Evolutionary conservation across 192 early-diverging fungal species (phyloP), one percentile per base, ranked within the genome.

Genomic region (Backusella parvicylindrica): DNA sequence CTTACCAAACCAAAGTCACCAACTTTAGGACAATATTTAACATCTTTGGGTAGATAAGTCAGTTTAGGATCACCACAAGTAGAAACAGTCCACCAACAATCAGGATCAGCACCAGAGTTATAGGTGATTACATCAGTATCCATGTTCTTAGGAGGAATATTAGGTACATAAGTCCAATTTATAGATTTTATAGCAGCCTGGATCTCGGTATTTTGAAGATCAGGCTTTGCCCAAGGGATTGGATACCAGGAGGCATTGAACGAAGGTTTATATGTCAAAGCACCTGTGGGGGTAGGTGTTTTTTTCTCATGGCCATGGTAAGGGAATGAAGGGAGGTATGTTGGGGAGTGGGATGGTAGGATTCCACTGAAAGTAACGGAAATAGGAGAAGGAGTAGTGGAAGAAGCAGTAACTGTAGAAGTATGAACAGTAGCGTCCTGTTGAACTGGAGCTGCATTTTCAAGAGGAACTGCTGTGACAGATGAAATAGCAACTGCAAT

Each of bases 161-260:
- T 74, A 16, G 81, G 81, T 37, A 82, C 73, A 21, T 75, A 68
- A 30, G 50, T 32, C 76, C 76, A 78, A 38, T 82, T 74, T 28
- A 82, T 53, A 15, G 68, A 68, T 7, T 66, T 64, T 2, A 82
- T 75, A 8, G 68, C 70, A 18, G 72, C 60, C 32, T 73, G 23
- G 5, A 82, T 69, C 35, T 82, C 77, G 1, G 76, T 75, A 6
- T 74, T 72, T 36, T 81, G 41, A 16, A 77, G 75, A 33, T 79
- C 78, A 56, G 84, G 81, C 16, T 78, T 74, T 0, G 33, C 49
- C 77, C 77, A 79, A 28, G 30, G 40, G 2, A 37, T 7, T 32
- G 84, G 84, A 67, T 82, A 85, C 18, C 53, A 69, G 12, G 72
- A 47, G 31, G 47, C 3, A 18, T 50, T 75, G 23, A 75, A 69